Evolutionary conservation across 108 stramenopile genomes (phyloP).

Genomic region (Thalassiosira profunda): DNA sequence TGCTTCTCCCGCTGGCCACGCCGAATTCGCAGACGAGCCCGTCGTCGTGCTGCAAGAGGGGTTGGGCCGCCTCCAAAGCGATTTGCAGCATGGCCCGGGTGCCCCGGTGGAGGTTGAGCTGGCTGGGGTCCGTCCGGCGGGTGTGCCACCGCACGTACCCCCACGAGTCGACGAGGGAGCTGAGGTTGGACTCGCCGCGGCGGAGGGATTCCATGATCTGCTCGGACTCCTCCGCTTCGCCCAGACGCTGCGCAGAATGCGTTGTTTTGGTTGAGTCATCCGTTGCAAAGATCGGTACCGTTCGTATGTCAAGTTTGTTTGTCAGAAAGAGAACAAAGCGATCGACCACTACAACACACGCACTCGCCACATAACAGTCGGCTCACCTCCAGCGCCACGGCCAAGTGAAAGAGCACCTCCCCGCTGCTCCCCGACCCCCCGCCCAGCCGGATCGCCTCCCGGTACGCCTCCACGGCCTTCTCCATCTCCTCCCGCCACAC

Average conservation of each 20-base stretch:
- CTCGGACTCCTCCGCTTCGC: slow-evolving; percentile 71
- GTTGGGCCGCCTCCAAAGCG: slow-evolving; percentile 78
- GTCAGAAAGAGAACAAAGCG: no score
- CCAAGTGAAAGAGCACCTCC: slow-evolving; percentile 64
- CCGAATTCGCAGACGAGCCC: slow-evolving; percentile 92
- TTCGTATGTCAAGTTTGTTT: no score
- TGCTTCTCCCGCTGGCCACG: slow-evolving; percentile 75
- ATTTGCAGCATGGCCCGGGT: slow-evolving; percentile 87
- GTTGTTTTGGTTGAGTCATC: no score
- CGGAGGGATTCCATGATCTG: slow-evolving; percentile 71
- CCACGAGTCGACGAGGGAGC: slow-evolving; percentile 86
- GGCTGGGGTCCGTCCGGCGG: slow-evolving; percentile 44
- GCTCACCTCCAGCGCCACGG: slow-evolving; percentile 85
- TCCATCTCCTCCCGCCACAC: slow-evolving; percentile 60
- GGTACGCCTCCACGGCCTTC: slow-evolving; percentile 72
- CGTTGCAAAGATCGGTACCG: no score
- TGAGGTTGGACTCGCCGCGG: slow-evolving; percentile 60
- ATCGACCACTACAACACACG: no score
- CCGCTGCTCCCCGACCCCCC: slow-evolving; percentile 33
- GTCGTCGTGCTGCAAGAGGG: slow-evolving; percentile 63
- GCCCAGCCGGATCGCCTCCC: slow-evolving; percentile 47
- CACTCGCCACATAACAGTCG: no score
- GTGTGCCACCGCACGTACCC: slow-evolving; percentile 93
- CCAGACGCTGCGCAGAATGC: no score
- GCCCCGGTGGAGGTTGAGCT: slow-evolving; percentile 78